These are phyloP conservation scores for Ophiostoma angusticollis DNA, from an alignment of 2,329 filamentous ascomycete species.

Conservation along the genomic window DNA sequence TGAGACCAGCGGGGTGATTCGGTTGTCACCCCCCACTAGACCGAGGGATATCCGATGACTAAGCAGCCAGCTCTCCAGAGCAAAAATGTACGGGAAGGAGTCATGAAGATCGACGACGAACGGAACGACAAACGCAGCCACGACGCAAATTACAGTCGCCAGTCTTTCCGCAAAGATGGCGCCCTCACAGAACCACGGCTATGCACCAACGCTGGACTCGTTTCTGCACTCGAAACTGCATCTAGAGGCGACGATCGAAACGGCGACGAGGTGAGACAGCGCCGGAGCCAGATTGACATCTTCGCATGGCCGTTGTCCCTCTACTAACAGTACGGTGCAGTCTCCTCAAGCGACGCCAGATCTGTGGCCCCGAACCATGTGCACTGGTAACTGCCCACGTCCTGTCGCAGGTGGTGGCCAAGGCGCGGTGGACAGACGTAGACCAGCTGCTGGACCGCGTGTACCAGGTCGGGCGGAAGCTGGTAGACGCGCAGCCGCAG, in stretches of 20 bases:
- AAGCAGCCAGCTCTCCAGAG: too few relatives aligned
- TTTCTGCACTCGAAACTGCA: constrained; percentile 55
- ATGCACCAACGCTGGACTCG: constrained; percentile 62
- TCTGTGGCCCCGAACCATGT: constrained; percentile 75
- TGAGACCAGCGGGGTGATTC: too few relatives aligned
- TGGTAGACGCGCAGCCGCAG: constrained; percentile 73
- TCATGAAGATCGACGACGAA: too few relatives aligned
- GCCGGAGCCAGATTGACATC: background rate
- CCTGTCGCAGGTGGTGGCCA: constrained; percentile 73
- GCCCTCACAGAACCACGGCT: constrained; percentile 31
- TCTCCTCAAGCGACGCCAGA: constrained; percentile 81
- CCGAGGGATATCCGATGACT: too few relatives aligned
- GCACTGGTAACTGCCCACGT: constrained; percentile 85
- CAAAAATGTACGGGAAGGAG: too few relatives aligned
- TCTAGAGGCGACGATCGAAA: constrained; percentile 73
- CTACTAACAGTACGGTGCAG: constrained; percentile 28
- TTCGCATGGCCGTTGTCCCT: too few relatives aligned
- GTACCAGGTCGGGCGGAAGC: constrained; percentile 60
- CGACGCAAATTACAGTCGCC: background rate
- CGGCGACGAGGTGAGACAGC: constrained; percentile 55
- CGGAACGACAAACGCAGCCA: background rate
- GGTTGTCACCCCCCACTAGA: too few relatives aligned
- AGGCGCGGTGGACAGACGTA: constrained; percentile 65
- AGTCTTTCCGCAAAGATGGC: constrained; percentile 34
- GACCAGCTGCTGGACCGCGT: constrained; percentile 69